Conservation (phyloP, 108 stramenopile genomes). For the Nitzschia sp. region DNA sequence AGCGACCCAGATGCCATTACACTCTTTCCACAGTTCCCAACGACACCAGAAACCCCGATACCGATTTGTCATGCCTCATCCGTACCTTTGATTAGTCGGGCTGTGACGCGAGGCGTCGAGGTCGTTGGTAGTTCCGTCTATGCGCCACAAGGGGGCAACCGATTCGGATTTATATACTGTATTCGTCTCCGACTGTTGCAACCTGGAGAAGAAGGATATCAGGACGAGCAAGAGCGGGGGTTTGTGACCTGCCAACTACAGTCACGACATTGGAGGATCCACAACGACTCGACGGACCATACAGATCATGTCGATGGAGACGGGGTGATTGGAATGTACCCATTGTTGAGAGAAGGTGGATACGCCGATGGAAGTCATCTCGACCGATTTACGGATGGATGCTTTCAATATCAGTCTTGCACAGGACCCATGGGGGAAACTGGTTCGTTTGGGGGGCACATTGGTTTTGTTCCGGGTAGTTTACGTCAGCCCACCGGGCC, state of each 20-base stretch:
- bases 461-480: slow-evolving; percentile 30
- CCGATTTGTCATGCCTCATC: background rate
- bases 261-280: slow-evolving; percentile 55
- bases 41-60: background rate
- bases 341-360: slow-evolving; percentile 50
- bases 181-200: slow-evolving; percentile 55
- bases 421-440: slow-evolving; percentile 8
- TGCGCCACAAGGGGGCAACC: slow-evolving; percentile 5
- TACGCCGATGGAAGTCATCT: slow-evolving; percentile 9
- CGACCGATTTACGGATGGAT: slow-evolving; percentile 6
- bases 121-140: slow-evolving; percentile 53
- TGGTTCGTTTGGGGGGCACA: slow-evolving; percentile 26
- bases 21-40: slow-evolving; percentile 28
- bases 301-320: slow-evolving; percentile 43
- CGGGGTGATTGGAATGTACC: slow-evolving; percentile 59
- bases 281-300: slow-evolving; percentile 6
- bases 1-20: background rate
- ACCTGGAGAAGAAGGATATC: slow-evolving; percentile 43
- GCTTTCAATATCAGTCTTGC: slow-evolving; percentile 40
- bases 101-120: slow-evolving; percentile 61
- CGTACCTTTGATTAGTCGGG: slow-evolving; percentile 34
- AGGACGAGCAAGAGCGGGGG: slow-evolving; percentile 44
- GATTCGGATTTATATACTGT: slow-evolving; percentile 41
- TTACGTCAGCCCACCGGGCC: slow-evolving; percentile 22
- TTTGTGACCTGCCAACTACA: slow-evolving; percentile 59